Base-by-base conservation (phyloP, 768 basidiomycete genomes). In the Clitopilus passeckerianus region DNA sequence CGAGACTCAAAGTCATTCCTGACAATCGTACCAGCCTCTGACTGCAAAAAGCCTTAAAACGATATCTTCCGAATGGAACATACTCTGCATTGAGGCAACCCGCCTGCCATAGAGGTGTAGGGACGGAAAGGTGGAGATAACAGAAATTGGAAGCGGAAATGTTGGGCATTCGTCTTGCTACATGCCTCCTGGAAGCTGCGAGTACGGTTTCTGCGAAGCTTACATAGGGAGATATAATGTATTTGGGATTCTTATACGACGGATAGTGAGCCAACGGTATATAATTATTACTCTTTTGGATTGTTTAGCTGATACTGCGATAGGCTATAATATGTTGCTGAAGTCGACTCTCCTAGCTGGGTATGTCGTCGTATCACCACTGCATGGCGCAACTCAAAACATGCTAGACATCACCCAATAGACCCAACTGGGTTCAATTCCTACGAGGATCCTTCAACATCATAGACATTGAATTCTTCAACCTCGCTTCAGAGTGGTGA, bases 211-310 rank as follows among this genome's bases (percentile, higher is more conserved):
- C 65, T 23, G 68, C 73, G 5, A 68, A 69, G 56, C 71, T 82
- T 1, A 75, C 80, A 6, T 86, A 85, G 85, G 75, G 73, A 12
- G 72, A 74, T 20, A 14, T 77, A 65, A 63, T 86, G 55, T 82
- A 1, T 87, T 87, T 63, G 86, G 86, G 9, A 86, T 63, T 86
- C 84, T 0, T 87, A 87, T 67, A 83, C 83, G 0, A 72, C 81
- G 4, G 78, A 80, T 57, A 74, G 76, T 75, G 55, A 53, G 64
- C 46, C 23, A 20, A 16, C 5, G n/a, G 20, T 16, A 6, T 55
- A 14, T 53, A 15, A 9, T 9, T 34, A 15, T 23, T 15, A 1
- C 22, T n/a, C n/a, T n/a, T n/a, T n/a, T n/a, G n/a, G n/a, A 54
- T 15, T 27, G 12, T 15, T 33, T 6, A 23, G 41, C 18, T 57